Conservation (phyloP, 179 eudicot genomes). For the Actinidia polygama region DNA sequence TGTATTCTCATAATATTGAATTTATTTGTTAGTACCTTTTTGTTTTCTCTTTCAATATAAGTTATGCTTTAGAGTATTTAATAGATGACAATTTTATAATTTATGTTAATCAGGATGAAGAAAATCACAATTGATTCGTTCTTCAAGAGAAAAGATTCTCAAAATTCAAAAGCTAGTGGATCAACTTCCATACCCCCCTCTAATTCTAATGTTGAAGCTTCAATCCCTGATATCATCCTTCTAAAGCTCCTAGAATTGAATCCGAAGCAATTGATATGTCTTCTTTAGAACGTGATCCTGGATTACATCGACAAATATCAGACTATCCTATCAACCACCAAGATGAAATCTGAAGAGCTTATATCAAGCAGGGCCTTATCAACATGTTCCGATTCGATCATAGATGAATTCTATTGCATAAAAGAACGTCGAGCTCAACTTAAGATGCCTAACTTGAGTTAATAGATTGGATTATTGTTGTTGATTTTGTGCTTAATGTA, state of each 20-base stretch:
- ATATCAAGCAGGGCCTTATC: background rate
- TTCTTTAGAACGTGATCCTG: background rate
- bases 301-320: background rate
- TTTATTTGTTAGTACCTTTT: no score
- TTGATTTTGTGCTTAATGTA: no score
- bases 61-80: no score
- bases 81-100: background rate
- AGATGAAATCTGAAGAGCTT: background rate
- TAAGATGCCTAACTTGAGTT: no score
- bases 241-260: constrained; percentile 9
- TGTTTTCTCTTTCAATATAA: no score
- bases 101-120: background rate
- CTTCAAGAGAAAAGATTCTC: background rate
- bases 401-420: no score
- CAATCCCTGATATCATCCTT: background rate
- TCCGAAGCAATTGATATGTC: background rate
- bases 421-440: no score
- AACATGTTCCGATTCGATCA: background rate
- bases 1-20: no score
- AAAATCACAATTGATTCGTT: background rate
- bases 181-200: background rate
- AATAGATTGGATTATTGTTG: no score
- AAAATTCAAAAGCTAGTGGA: background rate
- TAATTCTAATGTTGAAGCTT: background rate
- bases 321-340: background rate